Evolutionary conservation across 1,284 basidiomycete species (phyloP).

Genomic region (Sphaerobolus stellatus): DNA sequence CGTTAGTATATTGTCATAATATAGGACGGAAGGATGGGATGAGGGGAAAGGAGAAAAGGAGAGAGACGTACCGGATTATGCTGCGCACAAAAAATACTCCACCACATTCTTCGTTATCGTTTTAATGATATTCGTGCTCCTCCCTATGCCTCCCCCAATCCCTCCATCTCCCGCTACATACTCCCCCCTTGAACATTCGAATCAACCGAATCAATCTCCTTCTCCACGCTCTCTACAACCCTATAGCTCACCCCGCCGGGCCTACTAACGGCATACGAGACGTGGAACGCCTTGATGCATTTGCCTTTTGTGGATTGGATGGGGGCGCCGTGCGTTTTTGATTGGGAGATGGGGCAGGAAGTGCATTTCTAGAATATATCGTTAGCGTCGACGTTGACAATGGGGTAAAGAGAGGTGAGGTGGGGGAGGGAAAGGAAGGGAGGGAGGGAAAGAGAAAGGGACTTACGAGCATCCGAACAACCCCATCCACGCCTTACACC

Average conservation of each 20-base stretch:
- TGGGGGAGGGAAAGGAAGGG: neutral
- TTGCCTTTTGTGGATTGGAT: conserved; percentile 94
- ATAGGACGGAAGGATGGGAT: no score
- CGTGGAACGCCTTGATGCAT: conserved; percentile 91
- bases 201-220: conserved; percentile 67
- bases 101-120: conserved; percentile 69
- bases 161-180: neutral
- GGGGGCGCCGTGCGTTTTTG: conserved; percentile 82
- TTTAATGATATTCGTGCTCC: conserved; percentile 55
- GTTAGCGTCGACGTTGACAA: no score
- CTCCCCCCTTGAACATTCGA: conserved; percentile 19
- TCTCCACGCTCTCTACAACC: conserved; percentile 68
- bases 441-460: conserved; percentile 15
- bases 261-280: conserved; percentile 76
- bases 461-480: conserved; percentile 78
- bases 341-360: conserved; percentile 67
- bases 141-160: no score
- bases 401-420: neutral
- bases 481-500: conserved; percentile 35
- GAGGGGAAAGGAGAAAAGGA: conserved; percentile 7
- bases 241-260: conserved; percentile 54
- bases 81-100: conserved; percentile 71
- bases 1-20: conserved; percentile 7
- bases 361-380: conserved; percentile 81
- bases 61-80: conserved; percentile 74